Percentiles rank a stretch among this genome's conserved stretches.
Conservation (phyloP, 108 stramenopile genomes). For the Craspedostauros australis region DNA sequence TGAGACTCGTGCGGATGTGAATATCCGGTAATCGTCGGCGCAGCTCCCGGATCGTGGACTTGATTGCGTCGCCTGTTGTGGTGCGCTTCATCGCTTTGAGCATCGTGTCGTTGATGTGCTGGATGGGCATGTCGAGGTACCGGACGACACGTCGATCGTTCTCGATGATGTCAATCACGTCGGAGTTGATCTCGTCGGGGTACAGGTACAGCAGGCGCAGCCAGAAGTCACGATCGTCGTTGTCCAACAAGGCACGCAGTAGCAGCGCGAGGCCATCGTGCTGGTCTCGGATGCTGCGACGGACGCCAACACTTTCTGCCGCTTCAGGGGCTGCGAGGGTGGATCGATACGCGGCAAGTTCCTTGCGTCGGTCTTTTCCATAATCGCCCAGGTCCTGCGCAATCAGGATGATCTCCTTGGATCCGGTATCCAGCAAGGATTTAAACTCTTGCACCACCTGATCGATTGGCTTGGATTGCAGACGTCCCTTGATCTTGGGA, state of each 20-base stretch:
- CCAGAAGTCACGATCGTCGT: conserved; percentile 25
- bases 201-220: conserved; percentile 38
- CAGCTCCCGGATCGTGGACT: conserved; percentile 23
- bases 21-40: conserved; percentile 51
- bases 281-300: not conserved
- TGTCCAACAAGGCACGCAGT: conserved; percentile 12
- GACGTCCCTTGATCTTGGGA: conserved; percentile 41
- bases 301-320: too few species aligned
- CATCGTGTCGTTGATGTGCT: conserved; percentile 37
- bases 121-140: conserved; percentile 45
- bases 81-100: conserved; percentile 29
- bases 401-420: conserved; percentile 37
- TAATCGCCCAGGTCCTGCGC: conserved; percentile 46
- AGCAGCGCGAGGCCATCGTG: conserved; percentile 15
- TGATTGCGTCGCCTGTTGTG: conserved; percentile 18
- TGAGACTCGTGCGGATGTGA: conserved; percentile 65
- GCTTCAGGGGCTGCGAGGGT: too few species aligned
- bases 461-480: conserved; percentile 35
- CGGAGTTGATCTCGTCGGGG: conserved; percentile 41
- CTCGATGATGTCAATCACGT: conserved; percentile 29
- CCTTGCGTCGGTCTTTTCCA: conserved; percentile 17
- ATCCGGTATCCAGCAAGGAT: conserved; percentile 24
- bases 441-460: conserved; percentile 35
- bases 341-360: not conserved
- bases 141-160: conserved; percentile 26